phyloP scores from a whole-genome alignment of 2,329 filamentous ascomycete species.

The Seiridium unicorne region DNA sequence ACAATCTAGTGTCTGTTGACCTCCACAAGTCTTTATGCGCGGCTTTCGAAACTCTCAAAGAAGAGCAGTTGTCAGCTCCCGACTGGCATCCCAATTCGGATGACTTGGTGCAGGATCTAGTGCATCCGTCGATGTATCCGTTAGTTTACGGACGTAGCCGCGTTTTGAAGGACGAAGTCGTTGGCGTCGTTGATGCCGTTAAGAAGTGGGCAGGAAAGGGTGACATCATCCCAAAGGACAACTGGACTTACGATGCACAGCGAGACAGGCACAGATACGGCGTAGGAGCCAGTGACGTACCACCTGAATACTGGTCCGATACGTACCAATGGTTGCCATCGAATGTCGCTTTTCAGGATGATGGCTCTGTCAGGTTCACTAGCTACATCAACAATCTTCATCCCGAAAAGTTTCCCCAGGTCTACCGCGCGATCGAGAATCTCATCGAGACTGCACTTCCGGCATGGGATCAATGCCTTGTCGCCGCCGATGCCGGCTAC shows the following conservation, averaged over 20 bases:
- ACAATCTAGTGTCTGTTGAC: slow-evolving; percentile 35
- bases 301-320: slow-evolving; percentile 23
- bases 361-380: slow-evolving; percentile 29
- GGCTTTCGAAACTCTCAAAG: slow-evolving; percentile 40
- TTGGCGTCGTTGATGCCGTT: slow-evolving; percentile 18
- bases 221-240: slow-evolving; percentile 7
- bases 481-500: neutral
- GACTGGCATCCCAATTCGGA: slow-evolving; percentile 58
- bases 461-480: slow-evolving; percentile 35
- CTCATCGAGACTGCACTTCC: slow-evolving; percentile 35
- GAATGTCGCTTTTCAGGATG: slow-evolving; percentile 29
- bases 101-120: slow-evolving; percentile 52
- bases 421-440: slow-evolving; percentile 34
- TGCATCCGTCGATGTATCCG: slow-evolving; percentile 60
- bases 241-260: neutral
- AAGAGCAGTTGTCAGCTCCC: slow-evolving; percentile 36
- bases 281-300: neutral
- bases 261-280: neutral
- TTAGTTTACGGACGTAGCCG: slow-evolving; percentile 44
- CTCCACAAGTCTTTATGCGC: slow-evolving; percentile 31
- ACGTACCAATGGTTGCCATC: slow-evolving; percentile 44
- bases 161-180: slow-evolving; percentile 32
- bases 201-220: slow-evolving; percentile 24
- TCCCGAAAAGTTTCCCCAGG: slow-evolving; percentile 26
- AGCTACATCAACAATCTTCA: slow-evolving; percentile 47